Evolutionary conservation across 2,329 filamentous ascomycete genomes (phyloP).

Genomic region (Beauveria rudraprayagi): DNA sequence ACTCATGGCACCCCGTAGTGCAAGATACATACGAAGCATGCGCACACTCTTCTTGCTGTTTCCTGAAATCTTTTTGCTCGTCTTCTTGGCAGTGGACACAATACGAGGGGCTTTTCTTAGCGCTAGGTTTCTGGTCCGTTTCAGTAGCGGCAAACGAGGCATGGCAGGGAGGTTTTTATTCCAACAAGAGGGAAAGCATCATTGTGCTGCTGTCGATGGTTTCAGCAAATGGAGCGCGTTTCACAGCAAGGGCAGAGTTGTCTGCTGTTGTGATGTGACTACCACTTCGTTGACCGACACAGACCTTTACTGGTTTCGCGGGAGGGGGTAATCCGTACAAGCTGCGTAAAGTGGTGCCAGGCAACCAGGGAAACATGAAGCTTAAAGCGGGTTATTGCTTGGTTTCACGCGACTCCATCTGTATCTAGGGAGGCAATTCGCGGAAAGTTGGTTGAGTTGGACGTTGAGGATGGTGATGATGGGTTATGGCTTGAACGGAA

Average conservation of each 20-base stretch:
- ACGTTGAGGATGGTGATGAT: no score
- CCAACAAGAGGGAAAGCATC: not conserved
- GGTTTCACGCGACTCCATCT: not conserved
- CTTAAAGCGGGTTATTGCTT: not conserved
- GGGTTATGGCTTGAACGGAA: no score
- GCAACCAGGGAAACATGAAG: not conserved
- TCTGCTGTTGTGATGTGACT: not conserved
- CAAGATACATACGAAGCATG: no score
- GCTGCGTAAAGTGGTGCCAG: not conserved
- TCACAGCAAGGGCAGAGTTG: not conserved
- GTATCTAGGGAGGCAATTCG: no score
- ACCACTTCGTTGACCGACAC: not conserved
- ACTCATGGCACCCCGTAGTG: no score
- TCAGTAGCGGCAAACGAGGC: not conserved
- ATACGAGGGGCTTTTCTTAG: not conserved
- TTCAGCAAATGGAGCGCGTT: not conserved
- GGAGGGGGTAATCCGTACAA: not conserved
- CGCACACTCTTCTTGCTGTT: no score
- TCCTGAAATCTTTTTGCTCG: not conserved
- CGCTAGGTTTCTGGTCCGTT: constrained; percentile 7
- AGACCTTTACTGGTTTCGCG: not conserved
- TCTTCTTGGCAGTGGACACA: not conserved
- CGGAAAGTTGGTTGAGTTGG: no score
- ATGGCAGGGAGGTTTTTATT: not conserved
- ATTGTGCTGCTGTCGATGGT: not conserved